Conservation (phyloP, 495 filamentous ascomycete species). For the Trichodelitschia bisporula region DNA sequence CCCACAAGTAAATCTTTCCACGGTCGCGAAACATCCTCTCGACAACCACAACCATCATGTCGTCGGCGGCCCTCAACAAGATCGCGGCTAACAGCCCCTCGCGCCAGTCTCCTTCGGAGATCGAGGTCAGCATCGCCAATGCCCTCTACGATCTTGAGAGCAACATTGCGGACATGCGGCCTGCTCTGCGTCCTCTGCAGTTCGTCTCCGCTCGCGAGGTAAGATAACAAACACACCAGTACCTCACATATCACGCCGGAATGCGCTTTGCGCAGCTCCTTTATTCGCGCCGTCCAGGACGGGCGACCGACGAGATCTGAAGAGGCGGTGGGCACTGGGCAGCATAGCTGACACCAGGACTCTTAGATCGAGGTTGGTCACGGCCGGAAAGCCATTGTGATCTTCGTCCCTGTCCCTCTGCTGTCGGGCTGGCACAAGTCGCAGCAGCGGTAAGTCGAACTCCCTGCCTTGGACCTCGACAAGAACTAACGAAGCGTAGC, state of each 20-base stretch:
- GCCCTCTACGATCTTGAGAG: conserved; percentile 95
- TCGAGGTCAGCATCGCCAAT: conserved; percentile 79
- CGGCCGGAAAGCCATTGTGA: conserved; percentile 99
- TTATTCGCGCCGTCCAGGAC: background rate
- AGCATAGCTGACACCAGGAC: conserved; percentile 45
- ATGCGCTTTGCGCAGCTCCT: conserved; percentile 3
- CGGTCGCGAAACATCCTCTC: no score
- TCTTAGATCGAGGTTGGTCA: conserved; percentile 90
- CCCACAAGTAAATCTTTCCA: no score
- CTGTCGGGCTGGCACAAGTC: conserved; percentile 90
- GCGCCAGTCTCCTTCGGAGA: conserved; percentile 76
- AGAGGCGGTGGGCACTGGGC: conserved; percentile 29
- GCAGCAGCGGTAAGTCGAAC: conserved; percentile 82
- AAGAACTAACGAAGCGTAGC: conserved; percentile 21
- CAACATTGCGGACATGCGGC: conserved; percentile 91
- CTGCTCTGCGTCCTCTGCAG: conserved; percentile 78
- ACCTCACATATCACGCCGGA: conserved; percentile 2
- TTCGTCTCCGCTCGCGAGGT: conserved; percentile 96
- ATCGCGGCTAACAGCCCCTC: conserved; percentile 91
- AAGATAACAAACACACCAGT: conserved; percentile 28
- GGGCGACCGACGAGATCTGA: conserved; percentile 16
- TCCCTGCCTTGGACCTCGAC: background rate
- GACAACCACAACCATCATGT: no score
- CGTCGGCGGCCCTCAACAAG: conserved; percentile 67
- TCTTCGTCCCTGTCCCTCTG: conserved; percentile 98